Conservation (phyloP, 768 basidiomycete genomes). For the Trametes meyenii region DNA sequence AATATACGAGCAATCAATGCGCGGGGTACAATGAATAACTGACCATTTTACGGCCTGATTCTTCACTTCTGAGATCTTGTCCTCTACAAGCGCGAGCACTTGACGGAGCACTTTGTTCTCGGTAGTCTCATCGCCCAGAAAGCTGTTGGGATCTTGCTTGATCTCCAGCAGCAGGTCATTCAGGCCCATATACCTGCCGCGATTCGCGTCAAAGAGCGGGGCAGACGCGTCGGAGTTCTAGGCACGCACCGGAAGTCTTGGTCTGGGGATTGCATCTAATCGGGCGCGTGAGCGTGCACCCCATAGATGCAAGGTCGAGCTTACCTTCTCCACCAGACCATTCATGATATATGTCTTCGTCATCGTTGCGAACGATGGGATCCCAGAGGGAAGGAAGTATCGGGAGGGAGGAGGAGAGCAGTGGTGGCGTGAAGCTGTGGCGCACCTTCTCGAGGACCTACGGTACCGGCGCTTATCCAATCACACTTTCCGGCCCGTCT, state of each 20-base stretch:
- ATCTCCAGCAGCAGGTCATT: conserved; percentile 93
- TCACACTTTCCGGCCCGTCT: conserved; percentile 1
- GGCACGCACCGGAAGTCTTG: conserved; percentile 78
- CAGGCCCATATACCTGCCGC: conserved; percentile 90
- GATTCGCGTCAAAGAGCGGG: conserved; percentile 21
- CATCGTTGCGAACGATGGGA: conserved; percentile 45
- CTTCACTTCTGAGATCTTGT: conserved; percentile 98
- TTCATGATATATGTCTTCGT: conserved; percentile 87
- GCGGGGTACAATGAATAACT: conserved; percentile 23
- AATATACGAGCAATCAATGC: not conserved
- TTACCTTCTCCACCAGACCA: conserved; percentile 79
- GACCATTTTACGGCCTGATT: conserved; percentile 97
- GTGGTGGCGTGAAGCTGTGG: conserved; percentile 22
- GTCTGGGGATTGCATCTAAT: conserved; percentile 87
- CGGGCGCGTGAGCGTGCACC: conserved; percentile 1
- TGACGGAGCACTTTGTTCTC: conserved; percentile 85
- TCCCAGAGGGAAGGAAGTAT: not conserved
- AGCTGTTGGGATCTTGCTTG: conserved; percentile 72
- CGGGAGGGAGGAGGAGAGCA: conserved; percentile 7
- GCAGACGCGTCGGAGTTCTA: conserved; percentile 23
- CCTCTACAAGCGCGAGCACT: conserved; percentile 86
- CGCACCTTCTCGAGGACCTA: conserved; percentile 13
- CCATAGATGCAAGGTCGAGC: not conserved
- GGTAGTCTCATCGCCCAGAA: conserved; percentile 80
- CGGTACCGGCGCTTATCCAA: conserved; percentile 4